Percentiles rank a stretch among this genome's conserved stretches.
Evolutionary conservation across 2,329 filamentous ascomycete genomes (phyloP).

Genomic region (Berkeleyomyces basicola): DNA sequence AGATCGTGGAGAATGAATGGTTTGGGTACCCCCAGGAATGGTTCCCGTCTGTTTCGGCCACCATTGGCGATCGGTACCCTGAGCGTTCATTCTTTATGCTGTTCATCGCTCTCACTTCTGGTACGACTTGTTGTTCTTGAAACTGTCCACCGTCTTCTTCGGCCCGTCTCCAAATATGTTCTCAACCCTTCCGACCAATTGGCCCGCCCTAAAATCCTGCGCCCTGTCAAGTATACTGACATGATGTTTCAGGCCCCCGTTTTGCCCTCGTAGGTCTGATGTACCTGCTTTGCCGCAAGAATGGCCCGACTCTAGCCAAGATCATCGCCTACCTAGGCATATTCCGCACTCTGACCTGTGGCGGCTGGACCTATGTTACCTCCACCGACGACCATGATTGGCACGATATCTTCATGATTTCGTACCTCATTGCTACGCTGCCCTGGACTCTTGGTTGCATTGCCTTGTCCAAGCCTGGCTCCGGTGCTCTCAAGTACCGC

Average conservation of each 20-base stretch:
- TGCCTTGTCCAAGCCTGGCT: conserved; percentile 70
- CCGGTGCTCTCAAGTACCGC: conserved; percentile 68
- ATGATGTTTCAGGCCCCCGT: conserved; percentile 47
- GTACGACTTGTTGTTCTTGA: conserved; percentile 26
- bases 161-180: neutral
- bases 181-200: neutral
- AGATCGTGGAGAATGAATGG: conserved; percentile 95
- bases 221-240: neutral
- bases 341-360: conserved; percentile 82
- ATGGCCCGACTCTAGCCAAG: conserved; percentile 60
- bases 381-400: conserved; percentile 96
- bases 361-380: conserved; percentile 96
- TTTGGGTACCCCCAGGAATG: conserved; percentile 90
- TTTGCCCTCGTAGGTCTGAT: conserved; percentile 82
- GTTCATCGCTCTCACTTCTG: conserved; percentile 91
- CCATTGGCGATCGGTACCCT: conserved; percentile 92
- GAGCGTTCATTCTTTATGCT: conserved; percentile 94
- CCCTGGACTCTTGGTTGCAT: conserved; percentile 92
- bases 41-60: conserved; percentile 92
- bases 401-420: conserved; percentile 99
- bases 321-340: conserved; percentile 65
- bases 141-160: neutral
- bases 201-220: neutral
- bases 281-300: conserved; percentile 73
- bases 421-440: conserved; percentile 82